phyloP scores from a whole-genome alignment of 345 rosid genomes.

The Rhodamnia rubescens region DNA sequence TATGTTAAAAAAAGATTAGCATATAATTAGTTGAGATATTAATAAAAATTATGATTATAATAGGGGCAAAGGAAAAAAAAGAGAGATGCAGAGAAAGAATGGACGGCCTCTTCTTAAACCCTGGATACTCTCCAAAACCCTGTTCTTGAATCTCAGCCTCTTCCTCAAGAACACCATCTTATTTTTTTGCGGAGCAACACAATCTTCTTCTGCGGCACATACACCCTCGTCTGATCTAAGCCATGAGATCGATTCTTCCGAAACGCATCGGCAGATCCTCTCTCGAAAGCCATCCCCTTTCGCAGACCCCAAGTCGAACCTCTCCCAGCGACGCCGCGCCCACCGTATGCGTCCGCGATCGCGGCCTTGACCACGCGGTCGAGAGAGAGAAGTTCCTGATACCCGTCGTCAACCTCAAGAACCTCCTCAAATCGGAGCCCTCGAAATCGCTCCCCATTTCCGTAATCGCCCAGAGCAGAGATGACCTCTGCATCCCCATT shows the following conservation, averaged over 20 bases:
- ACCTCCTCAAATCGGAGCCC: constrained; percentile 78
- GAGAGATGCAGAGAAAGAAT: neutral
- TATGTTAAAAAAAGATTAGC: too few relatives aligned
- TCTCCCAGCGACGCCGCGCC: constrained; percentile 10
- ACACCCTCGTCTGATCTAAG: neutral
- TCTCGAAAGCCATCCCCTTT: neutral
- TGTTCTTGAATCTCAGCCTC: neutral
- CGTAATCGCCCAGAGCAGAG: constrained; percentile 35
- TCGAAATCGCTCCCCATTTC: constrained; percentile 78
- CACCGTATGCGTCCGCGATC: constrained; percentile 54
- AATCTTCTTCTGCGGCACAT: neutral
- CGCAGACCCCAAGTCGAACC: neutral
- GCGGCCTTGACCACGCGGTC: constrained; percentile 95
- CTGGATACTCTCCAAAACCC: neutral
- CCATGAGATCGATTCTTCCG: neutral
- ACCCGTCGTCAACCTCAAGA: constrained; percentile 52
- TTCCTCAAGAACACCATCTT: neutral
- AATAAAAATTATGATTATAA: too few relatives aligned
- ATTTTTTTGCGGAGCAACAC: neutral
- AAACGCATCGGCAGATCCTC: neutral
- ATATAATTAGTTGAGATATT: too few relatives aligned
- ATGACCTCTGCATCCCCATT: constrained; percentile 45
- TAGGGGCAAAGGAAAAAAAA: too few relatives aligned
- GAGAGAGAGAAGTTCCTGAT: constrained; percentile 73
- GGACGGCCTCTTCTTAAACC: neutral